A percentile compares a stretch with the other conserved stretches of the same genome.
These are phyloP conservation scores for Avena insularis DNA, from an alignment of 176 grass and related monocot genomes.

Conservation along the genomic window DNA sequence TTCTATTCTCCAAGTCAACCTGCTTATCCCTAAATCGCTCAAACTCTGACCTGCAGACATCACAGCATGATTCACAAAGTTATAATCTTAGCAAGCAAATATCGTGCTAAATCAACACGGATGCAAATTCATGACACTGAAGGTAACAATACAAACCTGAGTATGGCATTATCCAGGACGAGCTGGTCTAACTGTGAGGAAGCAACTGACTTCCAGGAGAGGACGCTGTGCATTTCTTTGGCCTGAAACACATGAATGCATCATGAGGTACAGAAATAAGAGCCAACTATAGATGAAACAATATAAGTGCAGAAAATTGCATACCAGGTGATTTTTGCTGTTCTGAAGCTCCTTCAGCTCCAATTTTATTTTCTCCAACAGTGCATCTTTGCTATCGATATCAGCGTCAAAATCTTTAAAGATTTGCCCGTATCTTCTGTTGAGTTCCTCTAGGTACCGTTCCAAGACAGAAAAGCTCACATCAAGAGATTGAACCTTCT, in stretches of 20 bases:
- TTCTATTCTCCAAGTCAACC: slow-evolving; percentile 82
- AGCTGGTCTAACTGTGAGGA: slow-evolving; percentile 77
- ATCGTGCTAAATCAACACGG: not conserved
- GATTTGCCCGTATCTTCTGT: slow-evolving; percentile 92
- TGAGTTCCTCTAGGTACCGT: slow-evolving; percentile 89
- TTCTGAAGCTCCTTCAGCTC: slow-evolving; percentile 77
- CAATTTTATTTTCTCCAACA: slow-evolving; percentile 69
- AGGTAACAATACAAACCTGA: slow-evolving; percentile 58
- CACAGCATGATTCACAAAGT: slow-evolving; percentile 27
- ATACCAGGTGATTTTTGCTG: slow-evolving; percentile 66
- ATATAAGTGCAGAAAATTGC: slow-evolving; percentile 28
- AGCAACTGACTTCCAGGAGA: slow-evolving; percentile 73
- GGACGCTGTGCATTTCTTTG: slow-evolving; percentile 65
- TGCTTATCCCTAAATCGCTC: slow-evolving; percentile 68
- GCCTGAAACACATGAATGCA: slow-evolving; percentile 60
- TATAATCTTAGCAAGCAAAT: not conserved
- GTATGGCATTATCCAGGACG: slow-evolving; percentile 54
- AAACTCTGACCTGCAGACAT: slow-evolving; percentile 72
- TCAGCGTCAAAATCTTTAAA: slow-evolving; percentile 97
- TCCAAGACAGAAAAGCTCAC: slow-evolving; percentile 94
- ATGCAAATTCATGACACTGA: not conserved
- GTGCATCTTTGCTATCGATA: slow-evolving; percentile 67
- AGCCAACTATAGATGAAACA: slow-evolving; percentile 20
- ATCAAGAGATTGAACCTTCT: slow-evolving; percentile 98
- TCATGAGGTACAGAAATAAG: slow-evolving; percentile 22